phyloP scores from a whole-genome alignment of 345 rosid genomes.

The Gossypium herbaceum region DNA sequence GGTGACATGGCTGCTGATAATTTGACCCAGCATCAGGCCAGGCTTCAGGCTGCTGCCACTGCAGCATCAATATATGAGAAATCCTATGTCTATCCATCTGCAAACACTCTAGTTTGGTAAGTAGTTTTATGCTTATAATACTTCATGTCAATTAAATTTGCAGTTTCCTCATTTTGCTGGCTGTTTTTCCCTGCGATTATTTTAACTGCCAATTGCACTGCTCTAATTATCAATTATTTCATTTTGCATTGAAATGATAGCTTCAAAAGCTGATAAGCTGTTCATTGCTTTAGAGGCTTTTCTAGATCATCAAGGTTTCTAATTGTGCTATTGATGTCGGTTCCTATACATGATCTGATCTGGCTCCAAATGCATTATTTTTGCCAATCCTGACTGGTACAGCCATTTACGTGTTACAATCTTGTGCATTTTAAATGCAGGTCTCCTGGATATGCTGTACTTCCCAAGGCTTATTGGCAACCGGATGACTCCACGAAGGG shows the following conservation, averaged over 20 bases:
- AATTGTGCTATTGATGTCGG: background rate
- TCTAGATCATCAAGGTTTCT: background rate
- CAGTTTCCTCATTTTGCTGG: background rate
- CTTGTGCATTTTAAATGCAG: conserved; percentile 29
- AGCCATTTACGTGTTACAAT: background rate
- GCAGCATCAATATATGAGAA: conserved; percentile 81
- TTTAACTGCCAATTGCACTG: background rate
- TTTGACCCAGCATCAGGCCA: conserved; percentile 63
- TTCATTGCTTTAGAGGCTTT: background rate
- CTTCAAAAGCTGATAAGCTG: background rate
- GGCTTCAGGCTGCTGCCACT: conserved; percentile 75
- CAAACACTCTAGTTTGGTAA: conserved; percentile 59
- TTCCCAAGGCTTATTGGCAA: conserved; percentile 31
- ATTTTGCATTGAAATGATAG: background rate
- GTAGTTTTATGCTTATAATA: conserved; percentile 16
- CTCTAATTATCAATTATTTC: background rate
- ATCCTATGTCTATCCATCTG: conserved; percentile 76
- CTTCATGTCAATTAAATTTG: background rate
- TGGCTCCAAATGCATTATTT: background rate
- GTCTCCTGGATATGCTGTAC: conserved; percentile 56
- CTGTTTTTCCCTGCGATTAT: background rate
- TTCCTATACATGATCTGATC: background rate
- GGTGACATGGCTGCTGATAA: conserved; percentile 31
- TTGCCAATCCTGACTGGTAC: background rate
- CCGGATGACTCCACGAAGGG: conserved; percentile 20